phyloP scores from a whole-genome alignment of 1,139 yeast species.

The Yamadazyma siamensis region DNA sequence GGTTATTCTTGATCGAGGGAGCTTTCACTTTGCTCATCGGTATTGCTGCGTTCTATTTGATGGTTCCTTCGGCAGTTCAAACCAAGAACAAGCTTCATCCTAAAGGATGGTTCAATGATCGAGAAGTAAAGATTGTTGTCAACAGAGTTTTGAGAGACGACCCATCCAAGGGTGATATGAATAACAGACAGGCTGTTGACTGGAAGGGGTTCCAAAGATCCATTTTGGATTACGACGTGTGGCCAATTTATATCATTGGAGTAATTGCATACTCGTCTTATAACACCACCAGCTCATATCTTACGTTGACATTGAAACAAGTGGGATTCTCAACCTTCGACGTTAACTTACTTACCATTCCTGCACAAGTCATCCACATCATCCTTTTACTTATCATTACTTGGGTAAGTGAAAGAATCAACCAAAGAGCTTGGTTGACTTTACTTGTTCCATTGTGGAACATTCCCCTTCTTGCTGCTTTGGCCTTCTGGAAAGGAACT shows the following conservation, averaged over 20 bases:
- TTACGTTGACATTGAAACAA: slow-evolving; percentile 48
- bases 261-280: slow-evolving; percentile 43
- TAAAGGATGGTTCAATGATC: slow-evolving; percentile 62
- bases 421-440: slow-evolving; percentile 31
- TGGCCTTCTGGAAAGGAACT: slow-evolving; percentile 52
- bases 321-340: slow-evolving; percentile 56
- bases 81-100: slow-evolving; percentile 51
- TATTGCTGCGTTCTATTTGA: slow-evolving; percentile 45
- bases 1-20: slow-evolving; percentile 67
- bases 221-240: slow-evolving; percentile 50
- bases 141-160: slow-evolving; percentile 65
- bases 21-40: slow-evolving; percentile 55
- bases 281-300: slow-evolving; percentile 42
- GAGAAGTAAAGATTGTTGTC: slow-evolving; percentile 60
- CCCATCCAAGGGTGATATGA: slow-evolving; percentile 67
- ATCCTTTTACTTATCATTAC: slow-evolving; percentile 36
- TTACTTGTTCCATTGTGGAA: slow-evolving; percentile 36
- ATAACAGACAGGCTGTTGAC: slow-evolving; percentile 56
- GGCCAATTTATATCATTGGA: slow-evolving; percentile 58
- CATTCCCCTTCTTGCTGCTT: slow-evolving; percentile 35
- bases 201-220: slow-evolving; percentile 36
- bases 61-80: slow-evolving; percentile 60
- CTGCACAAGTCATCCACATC: slow-evolving; percentile 38
- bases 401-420: slow-evolving; percentile 36
- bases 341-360: slow-evolving; percentile 55